phyloP scores from a whole-genome alignment of 306 rosid genomes.

The Mimosa pudica region DNA sequence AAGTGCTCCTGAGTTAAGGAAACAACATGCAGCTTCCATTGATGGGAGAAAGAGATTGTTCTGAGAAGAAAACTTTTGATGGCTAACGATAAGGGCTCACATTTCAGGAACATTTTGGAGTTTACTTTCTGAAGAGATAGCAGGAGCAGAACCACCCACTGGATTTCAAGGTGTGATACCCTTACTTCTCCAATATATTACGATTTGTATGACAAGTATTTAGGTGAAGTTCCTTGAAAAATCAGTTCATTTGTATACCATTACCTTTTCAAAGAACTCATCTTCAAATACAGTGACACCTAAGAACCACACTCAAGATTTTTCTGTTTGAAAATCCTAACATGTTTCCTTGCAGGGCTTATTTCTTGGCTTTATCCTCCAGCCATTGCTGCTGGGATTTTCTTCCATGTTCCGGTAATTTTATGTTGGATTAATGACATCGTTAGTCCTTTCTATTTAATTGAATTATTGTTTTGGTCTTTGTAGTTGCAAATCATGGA shows the following conservation, averaged over 20 bases:
- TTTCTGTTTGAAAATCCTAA: neutral
- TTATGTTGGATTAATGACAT: neutral
- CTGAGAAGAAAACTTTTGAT: neutral
- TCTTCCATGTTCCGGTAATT: conserved; percentile 80
- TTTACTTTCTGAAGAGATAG: conserved; percentile 53
- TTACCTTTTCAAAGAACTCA: neutral
- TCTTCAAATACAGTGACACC: neutral
- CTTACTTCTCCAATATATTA: conserved; percentile 2
- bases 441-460: too few species aligned
- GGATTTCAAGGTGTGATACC: conserved; percentile 80
- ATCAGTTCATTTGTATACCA: neutral
- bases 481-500: too few species aligned
- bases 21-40: neutral
- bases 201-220: neutral
- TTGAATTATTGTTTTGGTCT: too few species aligned
- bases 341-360: conserved; percentile 50
- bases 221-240: neutral
- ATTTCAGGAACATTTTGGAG: conserved; percentile 82
- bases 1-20: neutral
- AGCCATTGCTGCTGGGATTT: conserved; percentile 77
- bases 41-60: neutral
- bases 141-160: conserved; percentile 76
- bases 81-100: conserved; percentile 10
- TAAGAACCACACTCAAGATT: neutral
- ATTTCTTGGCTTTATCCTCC: conserved; percentile 94